Evolutionary conservation across 2,329 filamentous ascomycete species (phyloP), one percentile per base, ranked within the genome.

Genomic region (Hymenoscyphus linearis): DNA sequence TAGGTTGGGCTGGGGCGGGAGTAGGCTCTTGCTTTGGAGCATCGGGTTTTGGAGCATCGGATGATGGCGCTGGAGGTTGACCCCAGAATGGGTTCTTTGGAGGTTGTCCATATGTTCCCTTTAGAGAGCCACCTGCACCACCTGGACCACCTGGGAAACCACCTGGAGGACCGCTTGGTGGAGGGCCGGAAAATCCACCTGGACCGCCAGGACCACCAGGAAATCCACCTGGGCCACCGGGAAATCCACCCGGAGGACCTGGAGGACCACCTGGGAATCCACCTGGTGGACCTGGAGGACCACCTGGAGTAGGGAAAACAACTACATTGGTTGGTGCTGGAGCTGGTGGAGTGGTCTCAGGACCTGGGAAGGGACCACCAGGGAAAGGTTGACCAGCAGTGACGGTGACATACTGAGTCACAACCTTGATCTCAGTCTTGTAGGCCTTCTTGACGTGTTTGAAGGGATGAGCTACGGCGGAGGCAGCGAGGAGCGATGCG

Each of bases 341-440:
- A 36, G 52, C n/a, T 18, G 16, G 5, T n/a, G 40, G 25, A 12
- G 22, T 13, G 22, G 26, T 25, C 27, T 26, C 18, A 35, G 34
- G 58, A 27, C 62, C 31, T 31, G 31, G 31, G 31, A 31, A 31
- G 31, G 31, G 31, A 7, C 10, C 6, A 31, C 27, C 27, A 31
- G 27, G 27, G 5, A 31, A 4, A 61, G 60, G 60, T 31, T 31
- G 27, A 52, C 69, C 73, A 6, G 59, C 70, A 27, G 75, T 77
- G 36, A 77, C 74, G 27, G 74, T 77, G 59, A 76, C 70, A 57
- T 67, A 64, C 36, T 76, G 71, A 53, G 74, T 69, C 12, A 74
- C 68, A 34, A 72, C 74, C 59, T 74, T 70, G 35, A 72, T 62
- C 36, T 71, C 67, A 27, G 55, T 13, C 31, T 57, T 55, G n/a